phyloP scores from a whole-genome alignment of 352 stramenopile genomes.

The Pythium guiyangense region DNA sequence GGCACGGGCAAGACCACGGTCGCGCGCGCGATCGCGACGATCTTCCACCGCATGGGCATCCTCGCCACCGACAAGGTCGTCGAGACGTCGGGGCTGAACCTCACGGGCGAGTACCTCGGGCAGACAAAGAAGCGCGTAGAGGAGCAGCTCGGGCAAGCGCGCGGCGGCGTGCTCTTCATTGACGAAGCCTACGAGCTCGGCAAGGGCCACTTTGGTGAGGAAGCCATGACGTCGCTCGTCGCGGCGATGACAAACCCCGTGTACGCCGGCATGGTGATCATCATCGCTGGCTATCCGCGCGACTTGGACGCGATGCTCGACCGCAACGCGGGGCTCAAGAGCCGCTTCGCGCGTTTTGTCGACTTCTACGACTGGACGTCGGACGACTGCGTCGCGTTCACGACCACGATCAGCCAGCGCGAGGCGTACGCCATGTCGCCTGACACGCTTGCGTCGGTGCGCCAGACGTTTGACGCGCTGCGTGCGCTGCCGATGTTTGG shows the following conservation, averaged over 20 bases:
- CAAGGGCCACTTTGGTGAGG: slow-evolving; percentile 71
- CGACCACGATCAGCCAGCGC: slow-evolving; percentile 33
- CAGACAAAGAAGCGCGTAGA: slow-evolving; percentile 89
- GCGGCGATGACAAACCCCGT: slow-evolving; percentile 84
- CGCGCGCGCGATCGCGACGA: slow-evolving; percentile 88
- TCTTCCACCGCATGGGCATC: slow-evolving; percentile 91
- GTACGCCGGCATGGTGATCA: slow-evolving; percentile 84
- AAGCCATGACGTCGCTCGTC: slow-evolving; percentile 89
- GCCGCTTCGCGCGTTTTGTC: slow-evolving; percentile 86
- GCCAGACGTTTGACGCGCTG: slow-evolving; percentile 30
- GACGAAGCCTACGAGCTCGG: slow-evolving; percentile 91
- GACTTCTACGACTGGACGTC: slow-evolving; percentile 88
- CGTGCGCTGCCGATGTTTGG: slow-evolving; percentile 55
- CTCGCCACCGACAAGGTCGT: slow-evolving; percentile 91
- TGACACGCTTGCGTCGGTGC: slow-evolving; percentile 22
- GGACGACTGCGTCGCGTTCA: slow-evolving; percentile 69
- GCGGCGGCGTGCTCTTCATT: slow-evolving; percentile 91
- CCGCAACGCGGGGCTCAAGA: slow-evolving; percentile 88
- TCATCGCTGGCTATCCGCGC: slow-evolving; percentile 87
- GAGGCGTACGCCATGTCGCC: slow-evolving; percentile 38
- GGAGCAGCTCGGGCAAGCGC: slow-evolving; percentile 84
- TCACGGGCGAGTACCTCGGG: slow-evolving; percentile 86
- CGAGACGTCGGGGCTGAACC: slow-evolving; percentile 78
- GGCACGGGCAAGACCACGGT: slow-evolving; percentile 91
- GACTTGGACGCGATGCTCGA: slow-evolving; percentile 90